Percentiles rank a stretch among this genome's conserved stretches.
phyloP scores from a whole-genome alignment of 2,329 filamentous ascomycete species.

The Penicillium sp. region DNA sequence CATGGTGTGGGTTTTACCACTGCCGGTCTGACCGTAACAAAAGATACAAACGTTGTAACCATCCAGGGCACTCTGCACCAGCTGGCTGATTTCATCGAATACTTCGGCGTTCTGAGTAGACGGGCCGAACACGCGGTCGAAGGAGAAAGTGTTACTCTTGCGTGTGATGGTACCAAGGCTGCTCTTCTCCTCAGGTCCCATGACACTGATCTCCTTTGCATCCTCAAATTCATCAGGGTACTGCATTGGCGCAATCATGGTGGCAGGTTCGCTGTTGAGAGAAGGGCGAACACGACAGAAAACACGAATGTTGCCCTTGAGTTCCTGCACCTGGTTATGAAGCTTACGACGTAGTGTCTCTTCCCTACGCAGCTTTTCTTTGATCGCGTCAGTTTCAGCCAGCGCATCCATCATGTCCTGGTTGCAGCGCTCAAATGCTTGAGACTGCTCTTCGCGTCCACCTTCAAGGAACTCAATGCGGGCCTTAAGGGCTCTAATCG shows the following conservation, averaged over 20 bases:
- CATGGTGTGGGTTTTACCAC: conserved; percentile 97
- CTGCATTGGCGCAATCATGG: conserved; percentile 69
- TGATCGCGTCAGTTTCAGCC: conserved; percentile 65
- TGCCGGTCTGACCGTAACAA: conserved; percentile 96
- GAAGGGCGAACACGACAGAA: conserved; percentile 93
- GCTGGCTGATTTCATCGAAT: conserved; percentile 93
- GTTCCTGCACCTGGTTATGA: conserved; percentile 96
- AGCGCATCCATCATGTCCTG: conserved; percentile 76
- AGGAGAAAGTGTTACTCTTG: conserved; percentile 82
- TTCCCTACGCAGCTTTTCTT: conserved; percentile 83
- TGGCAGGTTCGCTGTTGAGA: conserved; percentile 56
- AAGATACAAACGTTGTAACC: conserved; percentile 99
- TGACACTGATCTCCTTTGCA: conserved; percentile 80
- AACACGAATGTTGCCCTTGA: conserved; percentile 97
- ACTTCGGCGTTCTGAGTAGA: conserved; percentile 76
- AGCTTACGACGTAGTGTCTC: conserved; percentile 87
- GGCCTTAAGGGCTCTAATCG: conserved; percentile 72
- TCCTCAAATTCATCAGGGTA: conserved; percentile 81
- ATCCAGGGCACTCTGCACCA: conserved; percentile 93
- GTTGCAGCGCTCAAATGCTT: conserved; percentile 80
- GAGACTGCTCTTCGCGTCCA: conserved; percentile 83
- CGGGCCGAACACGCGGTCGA: conserved; percentile 89
- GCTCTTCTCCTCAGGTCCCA: conserved; percentile 80
- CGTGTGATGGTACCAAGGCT: conserved; percentile 74
- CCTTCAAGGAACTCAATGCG: conserved; percentile 89